A percentile compares a stretch with the other conserved stretches of the same genome.
These are phyloP conservation scores for Tylopilus orsonianus DNA, from an alignment of 1,284 basidiomycete genomes.

Conservation along the genomic window DNA sequence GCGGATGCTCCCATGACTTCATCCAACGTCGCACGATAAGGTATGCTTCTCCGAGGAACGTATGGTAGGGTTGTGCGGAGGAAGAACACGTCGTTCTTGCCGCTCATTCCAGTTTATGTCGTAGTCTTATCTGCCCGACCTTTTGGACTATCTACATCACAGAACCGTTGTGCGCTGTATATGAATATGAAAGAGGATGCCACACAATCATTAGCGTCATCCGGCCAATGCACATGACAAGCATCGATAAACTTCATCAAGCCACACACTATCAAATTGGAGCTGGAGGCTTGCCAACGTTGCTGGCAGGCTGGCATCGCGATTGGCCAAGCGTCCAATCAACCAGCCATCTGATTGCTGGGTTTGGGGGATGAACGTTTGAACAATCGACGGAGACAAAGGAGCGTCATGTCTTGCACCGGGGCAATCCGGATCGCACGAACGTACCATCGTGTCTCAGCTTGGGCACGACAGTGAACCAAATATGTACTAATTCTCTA, in stretches of 20 bases:
- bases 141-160: slow-evolving; percentile 2
- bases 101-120: background rate
- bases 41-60: slow-evolving; percentile 21
- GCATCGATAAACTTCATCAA: slow-evolving; percentile 11
- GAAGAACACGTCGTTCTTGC: slow-evolving; percentile 9
- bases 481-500: slow-evolving; percentile 18
- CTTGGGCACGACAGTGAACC: slow-evolving; percentile 4
- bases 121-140: slow-evolving; percentile 15
- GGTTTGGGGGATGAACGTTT: slow-evolving; percentile 9
- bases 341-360: slow-evolving; percentile 5
- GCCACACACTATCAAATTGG: slow-evolving; percentile 15
- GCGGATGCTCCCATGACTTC: background rate
- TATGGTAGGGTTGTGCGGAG: slow-evolving; percentile 8
- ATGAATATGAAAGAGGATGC: slow-evolving; percentile 21
- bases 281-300: slow-evolving; percentile 7
- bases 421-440: slow-evolving; percentile 6
- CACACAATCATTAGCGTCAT: slow-evolving; percentile 20
- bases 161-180: slow-evolving; percentile 4
- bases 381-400: slow-evolving; percentile 8
- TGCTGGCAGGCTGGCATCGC: slow-evolving; percentile 10
- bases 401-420: background rate
- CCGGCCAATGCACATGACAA: background rate
- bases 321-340: slow-evolving; percentile 10
- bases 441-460: background rate
- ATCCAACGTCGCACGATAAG: slow-evolving; percentile 20